phyloP scores from a whole-genome alignment of 2,329 filamentous ascomycete species.

The Calonectria pteridis region DNA sequence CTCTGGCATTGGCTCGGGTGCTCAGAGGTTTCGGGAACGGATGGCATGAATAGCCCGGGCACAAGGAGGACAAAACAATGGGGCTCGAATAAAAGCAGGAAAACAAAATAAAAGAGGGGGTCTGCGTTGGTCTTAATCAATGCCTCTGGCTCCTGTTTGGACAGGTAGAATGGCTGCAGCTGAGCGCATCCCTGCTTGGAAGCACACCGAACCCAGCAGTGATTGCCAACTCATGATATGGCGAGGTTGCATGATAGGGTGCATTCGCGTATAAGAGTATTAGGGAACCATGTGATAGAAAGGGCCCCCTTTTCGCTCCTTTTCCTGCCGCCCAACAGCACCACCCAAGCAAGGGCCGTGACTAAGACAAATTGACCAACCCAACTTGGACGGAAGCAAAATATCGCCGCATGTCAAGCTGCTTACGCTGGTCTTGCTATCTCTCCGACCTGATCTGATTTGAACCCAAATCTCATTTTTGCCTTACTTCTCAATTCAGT shows the following conservation, averaged over 20 bases:
- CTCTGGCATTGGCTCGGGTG: background rate
- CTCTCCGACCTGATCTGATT: background rate
- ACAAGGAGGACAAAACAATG: background rate
- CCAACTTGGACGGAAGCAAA: background rate
- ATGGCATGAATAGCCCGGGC: conserved; percentile 7
- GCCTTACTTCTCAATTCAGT: background rate
- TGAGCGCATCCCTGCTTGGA: conserved; percentile 20
- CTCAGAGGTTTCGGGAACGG: background rate
- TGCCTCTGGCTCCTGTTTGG: conserved; percentile 15
- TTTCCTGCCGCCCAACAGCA: background rate
- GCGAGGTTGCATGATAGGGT: background rate
- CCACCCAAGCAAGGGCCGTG: background rate
- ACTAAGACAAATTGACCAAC: background rate
- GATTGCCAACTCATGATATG: conserved; percentile 13
- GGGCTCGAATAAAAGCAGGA: background rate
- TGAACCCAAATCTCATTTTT: background rate
- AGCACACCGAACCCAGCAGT: conserved; percentile 4
- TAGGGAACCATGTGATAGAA: background rate
- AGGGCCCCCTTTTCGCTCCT: background rate
- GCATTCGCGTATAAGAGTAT: background rate
- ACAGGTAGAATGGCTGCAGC: background rate
- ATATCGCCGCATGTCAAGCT: background rate
- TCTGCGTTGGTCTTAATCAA: conserved; percentile 1
- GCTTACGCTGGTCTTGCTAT: background rate
- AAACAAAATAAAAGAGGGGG: conserved; percentile 11